Conservation (phyloP, 192 early-diverging fungal species). For the Umbelopsis vinacea region DNA sequence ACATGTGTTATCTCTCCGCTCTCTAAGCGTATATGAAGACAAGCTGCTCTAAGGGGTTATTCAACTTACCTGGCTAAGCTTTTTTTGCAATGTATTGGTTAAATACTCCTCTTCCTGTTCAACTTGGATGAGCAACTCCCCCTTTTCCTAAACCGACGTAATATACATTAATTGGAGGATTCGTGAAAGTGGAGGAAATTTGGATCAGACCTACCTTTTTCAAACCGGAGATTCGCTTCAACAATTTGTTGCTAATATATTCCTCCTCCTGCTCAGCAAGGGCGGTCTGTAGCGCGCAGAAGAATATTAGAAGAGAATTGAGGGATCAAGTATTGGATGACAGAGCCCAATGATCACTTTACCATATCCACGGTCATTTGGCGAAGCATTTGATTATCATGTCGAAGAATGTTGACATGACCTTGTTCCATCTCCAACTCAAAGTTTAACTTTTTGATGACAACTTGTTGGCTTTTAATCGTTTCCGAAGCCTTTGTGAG, state of each 20-base stretch:
- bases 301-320: not conserved
- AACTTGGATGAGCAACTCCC: conserved; percentile 72
- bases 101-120: conserved; percentile 85
- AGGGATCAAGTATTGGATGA: not conserved
- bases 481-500: conserved; percentile 5
- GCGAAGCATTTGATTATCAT: conserved; percentile 61
- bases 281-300: conserved; percentile 42
- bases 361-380: conserved; percentile 64
- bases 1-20: not conserved
- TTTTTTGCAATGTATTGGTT: conserved; percentile 79
- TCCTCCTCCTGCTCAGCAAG: conserved; percentile 72
- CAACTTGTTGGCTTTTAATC: conserved; percentile 38
- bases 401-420: conserved; percentile 62
- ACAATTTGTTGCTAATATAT: conserved; percentile 75
- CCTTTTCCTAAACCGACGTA: conserved; percentile 57
- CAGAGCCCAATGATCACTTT: not conserved
- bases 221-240: conserved; percentile 72
- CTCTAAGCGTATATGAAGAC: not conserved
- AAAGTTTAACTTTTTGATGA: conserved; percentile 66
- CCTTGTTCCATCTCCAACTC: conserved; percentile 69
- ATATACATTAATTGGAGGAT: not conserved
- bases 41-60: not conserved
- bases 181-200: not conserved
- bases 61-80: conserved; percentile 58
- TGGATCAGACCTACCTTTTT: conserved; percentile 50